Evolutionary conservation across 1,139 yeast genomes (phyloP), one percentile per base, ranked within the genome.

Genomic region (Schwanniomyces etchellsii): DNA sequence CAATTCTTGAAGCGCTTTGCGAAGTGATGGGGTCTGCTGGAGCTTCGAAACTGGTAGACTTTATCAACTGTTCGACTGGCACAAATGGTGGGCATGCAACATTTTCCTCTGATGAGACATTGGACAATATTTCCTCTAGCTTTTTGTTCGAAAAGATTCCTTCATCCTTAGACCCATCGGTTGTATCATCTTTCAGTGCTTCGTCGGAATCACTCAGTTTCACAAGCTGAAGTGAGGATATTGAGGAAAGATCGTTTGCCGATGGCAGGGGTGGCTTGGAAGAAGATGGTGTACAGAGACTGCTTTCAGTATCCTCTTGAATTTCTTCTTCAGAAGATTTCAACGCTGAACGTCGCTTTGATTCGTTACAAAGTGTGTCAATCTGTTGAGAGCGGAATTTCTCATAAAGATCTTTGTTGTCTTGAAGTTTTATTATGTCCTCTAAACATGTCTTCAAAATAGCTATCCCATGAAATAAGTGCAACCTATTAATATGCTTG

Each of bases 391-490:
- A 32, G 34, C 70, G 47, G 36, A 57, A 62, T 27, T 44, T 35
- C 4, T 38, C 35, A 25, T 54, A 53, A 21, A 52, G 38, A 10
- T 48, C 54, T 1, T 55, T 56, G 12, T 52, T 33, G 11, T 37
- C 30, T 31, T 60, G 65, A 14, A 67, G 44, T 27, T 40, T 48
- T 15, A 64, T 61, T 16, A 65, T 56, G 34, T 57, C 60, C 25
- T 57, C 49, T 22, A 65, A 47, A 5, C 63, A 48, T 27, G 49
- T 45, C 24, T 51, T 41, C 13, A 65, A 48, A 2, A 67, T 47
- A 7, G 52, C 45, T 4, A 66, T 48, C 14, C 70, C 65, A 35
- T 67, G 70, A 38, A 46, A 57, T 5, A 54, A 41, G 40, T 64
- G 66, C 15, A 67, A 48, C 25, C 48, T 53, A 35, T 62, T 58